Percentiles rank a stretch among this genome's conserved stretches.
Conservation (phyloP, 768 basidiomycete species). For the Trichaptum fuscoviolaceum region DNA sequence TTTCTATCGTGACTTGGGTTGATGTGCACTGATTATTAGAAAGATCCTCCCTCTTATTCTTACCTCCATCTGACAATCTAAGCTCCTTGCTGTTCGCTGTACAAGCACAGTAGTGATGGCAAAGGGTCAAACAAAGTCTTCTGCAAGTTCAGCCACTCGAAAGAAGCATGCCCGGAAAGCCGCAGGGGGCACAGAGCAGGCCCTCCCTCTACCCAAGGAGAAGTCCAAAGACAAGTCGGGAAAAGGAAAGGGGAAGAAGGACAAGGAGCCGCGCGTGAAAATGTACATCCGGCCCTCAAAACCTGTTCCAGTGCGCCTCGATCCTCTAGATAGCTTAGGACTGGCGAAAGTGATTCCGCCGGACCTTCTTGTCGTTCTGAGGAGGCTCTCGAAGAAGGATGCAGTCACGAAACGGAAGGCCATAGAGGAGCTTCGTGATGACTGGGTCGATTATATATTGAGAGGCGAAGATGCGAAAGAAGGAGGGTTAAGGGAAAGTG, state of each 20-base stretch:
- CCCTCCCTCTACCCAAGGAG: slow-evolving; percentile 24
- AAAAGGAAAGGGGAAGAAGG: slow-evolving; percentile 44
- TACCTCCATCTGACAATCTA: too few relatives aligned
- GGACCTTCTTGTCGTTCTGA: slow-evolving; percentile 76
- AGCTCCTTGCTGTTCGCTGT: too few relatives aligned
- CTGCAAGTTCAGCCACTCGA: slow-evolving; percentile 78
- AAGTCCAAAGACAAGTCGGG: slow-evolving; percentile 49
- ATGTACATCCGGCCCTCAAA: slow-evolving; percentile 84
- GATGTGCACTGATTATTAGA: too few relatives aligned
- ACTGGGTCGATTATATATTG: slow-evolving; percentile 54
- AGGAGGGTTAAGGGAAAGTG: slow-evolving; percentile 31
- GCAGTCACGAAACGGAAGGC: slow-evolving; percentile 78
- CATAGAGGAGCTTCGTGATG: slow-evolving; percentile 72
- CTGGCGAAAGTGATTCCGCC: slow-evolving; percentile 70
- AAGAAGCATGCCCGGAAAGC: slow-evolving; percentile 90
- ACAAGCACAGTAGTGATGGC: background rate
- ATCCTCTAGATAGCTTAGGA: slow-evolving; percentile 84
- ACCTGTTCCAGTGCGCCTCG: slow-evolving; percentile 64
- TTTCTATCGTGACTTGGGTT: too few relatives aligned
- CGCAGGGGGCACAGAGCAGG: slow-evolving; percentile 27
- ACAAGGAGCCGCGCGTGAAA: slow-evolving; percentile 75
- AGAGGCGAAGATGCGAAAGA: slow-evolving; percentile 35
- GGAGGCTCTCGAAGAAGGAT: slow-evolving; percentile 86
- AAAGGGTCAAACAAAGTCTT: slow-evolving; percentile 47
- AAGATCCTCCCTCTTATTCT: too few relatives aligned